A percentile compares a stretch with the other conserved stretches of the same genome.
phyloP scores from a whole-genome alignment of 225 moss, liverwort and hornwort genomes.

The Pseudoscleropodium purum region DNA sequence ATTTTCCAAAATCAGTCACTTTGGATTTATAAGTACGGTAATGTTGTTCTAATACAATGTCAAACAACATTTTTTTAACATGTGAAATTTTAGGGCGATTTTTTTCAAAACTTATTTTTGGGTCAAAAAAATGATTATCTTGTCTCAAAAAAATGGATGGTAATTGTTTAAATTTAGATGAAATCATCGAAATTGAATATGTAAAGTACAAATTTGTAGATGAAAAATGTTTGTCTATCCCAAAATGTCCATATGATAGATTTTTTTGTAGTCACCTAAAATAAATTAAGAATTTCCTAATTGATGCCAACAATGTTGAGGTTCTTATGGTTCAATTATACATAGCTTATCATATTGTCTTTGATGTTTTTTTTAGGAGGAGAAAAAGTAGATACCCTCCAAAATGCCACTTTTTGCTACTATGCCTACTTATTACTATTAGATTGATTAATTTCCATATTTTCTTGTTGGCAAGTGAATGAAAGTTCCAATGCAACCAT shows the following conservation, averaged over 20 bases:
- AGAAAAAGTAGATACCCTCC: rapidly evolving
- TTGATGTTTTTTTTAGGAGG: rapidly evolving
- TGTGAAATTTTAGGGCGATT: rapidly evolving
- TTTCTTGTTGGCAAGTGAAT: too few species aligned
- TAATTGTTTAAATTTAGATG: neutral
- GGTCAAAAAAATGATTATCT: neutral
- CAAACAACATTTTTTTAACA: neutral
- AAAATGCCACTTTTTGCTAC: neutral
- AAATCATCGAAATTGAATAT: neutral
- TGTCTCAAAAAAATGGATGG: too few species aligned
- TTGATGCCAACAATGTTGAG: neutral
- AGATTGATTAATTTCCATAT: neutral
- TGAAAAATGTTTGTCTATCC: neutral
- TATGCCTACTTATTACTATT: neutral
- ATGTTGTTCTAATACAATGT: neutral
- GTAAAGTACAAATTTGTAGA: neutral
- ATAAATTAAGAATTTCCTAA: too few species aligned
- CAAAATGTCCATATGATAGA: neutral
- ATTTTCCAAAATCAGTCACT: neutral
- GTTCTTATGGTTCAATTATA: neutral
- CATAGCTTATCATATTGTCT: rapidly evolving
- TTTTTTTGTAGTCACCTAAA: neutral
- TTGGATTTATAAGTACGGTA: neutral
- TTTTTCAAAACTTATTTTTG: too few species aligned
- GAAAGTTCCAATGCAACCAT: rapidly evolving